Base-by-base conservation (phyloP, 2,329 filamentous ascomycete genomes). In the Botryotinia globosa region DNA sequence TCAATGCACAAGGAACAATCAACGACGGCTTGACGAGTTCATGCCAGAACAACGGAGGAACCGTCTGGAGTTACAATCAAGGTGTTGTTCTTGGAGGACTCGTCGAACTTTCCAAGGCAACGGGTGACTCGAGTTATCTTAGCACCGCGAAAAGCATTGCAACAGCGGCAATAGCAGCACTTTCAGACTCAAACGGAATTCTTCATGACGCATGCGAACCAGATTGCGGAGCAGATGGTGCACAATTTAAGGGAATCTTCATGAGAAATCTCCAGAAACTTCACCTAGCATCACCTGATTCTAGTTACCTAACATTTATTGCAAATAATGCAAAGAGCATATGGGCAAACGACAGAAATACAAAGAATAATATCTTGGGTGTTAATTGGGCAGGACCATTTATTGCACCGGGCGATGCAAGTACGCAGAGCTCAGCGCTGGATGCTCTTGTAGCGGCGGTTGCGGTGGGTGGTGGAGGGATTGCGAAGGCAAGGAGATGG, bases 181-280 rank as follows among this genome's bases (percentile, higher is more conserved):
- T 89, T 4, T 77, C 83, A 16, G 83, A 85, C 74, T 74, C 79
- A 0, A 80, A 85, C 69, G 84, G 84, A 25, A 82, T 90, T n/a
- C 81, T 91, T 4, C 85, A 84, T 74, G 88, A 90, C 72, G 75
- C 79, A 12, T 89, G 88, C 75, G 88, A 90, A 76, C 77, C 78
- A 0, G 84, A 85, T 8, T 80, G 79, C 42, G 79, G 78, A 4
- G 81, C 78, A n/a, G 87, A 90, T 74, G 87, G 85, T 1, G 84
- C 87, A 39, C 89, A 92, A 77, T 94, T 94, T 85, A 94, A 94
- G 81, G 91, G 91, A 4, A 84, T 93, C 44, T 92, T 93, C 76
- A 85, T 89, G 66, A 85, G 90, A 37, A 92, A 92, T 78, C 81
- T 93, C 25, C 84, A 85, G 62, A 84, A 86, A 65, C 81, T 93